These are phyloP conservation scores for Talaromyces liani DNA, from an alignment of 495 filamentous ascomycete species.

Conservation along the genomic window DNA sequence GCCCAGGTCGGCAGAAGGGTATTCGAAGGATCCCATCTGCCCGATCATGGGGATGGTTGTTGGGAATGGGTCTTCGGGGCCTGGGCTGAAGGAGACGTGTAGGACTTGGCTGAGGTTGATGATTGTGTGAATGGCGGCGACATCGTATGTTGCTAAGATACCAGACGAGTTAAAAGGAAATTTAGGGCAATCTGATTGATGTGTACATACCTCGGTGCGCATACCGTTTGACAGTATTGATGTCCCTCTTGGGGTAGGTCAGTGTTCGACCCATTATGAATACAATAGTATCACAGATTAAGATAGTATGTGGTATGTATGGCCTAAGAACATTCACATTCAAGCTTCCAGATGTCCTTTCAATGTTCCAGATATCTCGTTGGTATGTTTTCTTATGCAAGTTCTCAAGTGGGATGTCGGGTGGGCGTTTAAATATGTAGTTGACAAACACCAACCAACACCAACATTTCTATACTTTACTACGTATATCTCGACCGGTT, in stretches of 20 bases:
- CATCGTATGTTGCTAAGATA: constrained; percentile 60
- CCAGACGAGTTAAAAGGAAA: background rate
- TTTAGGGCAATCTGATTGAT: background rate
- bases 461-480: background rate
- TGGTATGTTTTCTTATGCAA: background rate
- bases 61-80: constrained; percentile 60
- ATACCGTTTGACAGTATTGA: constrained; percentile 68
- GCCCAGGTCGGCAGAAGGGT: constrained; percentile 53
- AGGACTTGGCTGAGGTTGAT: constrained; percentile 71
- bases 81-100: constrained; percentile 72
- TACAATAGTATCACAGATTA: background rate
- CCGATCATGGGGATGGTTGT: constrained; percentile 84
- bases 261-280: constrained; percentile 42
- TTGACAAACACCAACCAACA: background rate
- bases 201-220: constrained; percentile 51
- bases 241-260: constrained; percentile 58
- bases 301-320: too few relatives aligned
- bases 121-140: constrained; percentile 69
- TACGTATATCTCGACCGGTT: background rate
- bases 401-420: background rate
- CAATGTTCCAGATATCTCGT: too few relatives aligned
- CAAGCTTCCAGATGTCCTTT: too few relatives aligned
- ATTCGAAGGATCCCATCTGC: constrained; percentile 64
- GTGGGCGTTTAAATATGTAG: background rate
- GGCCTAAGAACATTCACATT: too few relatives aligned